A percentile compares a stretch with the other conserved stretches of the same genome.
phyloP scores from a whole-genome alignment of 768 basidiomycete species.

The Tylopilus rubrobrunneus region DNA sequence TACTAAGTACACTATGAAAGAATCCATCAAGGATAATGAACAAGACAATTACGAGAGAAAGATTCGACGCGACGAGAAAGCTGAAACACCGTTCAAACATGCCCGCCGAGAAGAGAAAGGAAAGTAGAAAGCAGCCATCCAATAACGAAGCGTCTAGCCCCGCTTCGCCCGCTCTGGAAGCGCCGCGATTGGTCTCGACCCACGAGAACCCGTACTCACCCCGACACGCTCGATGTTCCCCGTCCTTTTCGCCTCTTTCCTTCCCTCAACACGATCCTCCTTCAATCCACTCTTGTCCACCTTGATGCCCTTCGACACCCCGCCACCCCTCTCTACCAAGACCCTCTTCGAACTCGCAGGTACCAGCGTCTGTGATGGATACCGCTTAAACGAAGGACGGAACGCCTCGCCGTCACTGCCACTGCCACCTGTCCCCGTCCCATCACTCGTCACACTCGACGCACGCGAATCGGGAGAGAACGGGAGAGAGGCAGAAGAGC shows the following conservation, averaged over 20 bases:
- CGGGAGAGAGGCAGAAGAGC: slow-evolving; percentile 11
- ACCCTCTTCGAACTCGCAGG: slow-evolving; percentile 54
- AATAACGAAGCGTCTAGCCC: slow-evolving; percentile 2
- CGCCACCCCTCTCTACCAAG: slow-evolving; percentile 33
- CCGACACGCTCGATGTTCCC: neutral
- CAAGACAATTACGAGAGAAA: neutral
- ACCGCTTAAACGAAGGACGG: slow-evolving; percentile 68
- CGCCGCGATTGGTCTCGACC: slow-evolving; percentile 24
- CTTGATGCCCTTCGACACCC: slow-evolving; percentile 14
- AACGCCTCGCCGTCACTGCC: slow-evolving; percentile 30
- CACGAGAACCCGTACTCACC: slow-evolving; percentile 15
- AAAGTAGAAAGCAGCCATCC: neutral
- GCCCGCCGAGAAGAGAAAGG: neutral
- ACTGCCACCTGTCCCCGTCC: slow-evolving; percentile 29
- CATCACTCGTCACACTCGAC: slow-evolving; percentile 31
- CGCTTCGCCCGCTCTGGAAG: slow-evolving; percentile 31
- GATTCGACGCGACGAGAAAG: neutral
- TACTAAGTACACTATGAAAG: neutral
- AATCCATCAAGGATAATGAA: neutral
- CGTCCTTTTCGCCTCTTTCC: neutral
- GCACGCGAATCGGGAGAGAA: slow-evolving; percentile 26
- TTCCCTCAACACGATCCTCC: neutral
- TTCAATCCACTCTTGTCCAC: neutral
- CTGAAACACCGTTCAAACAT: neutral
- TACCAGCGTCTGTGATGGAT: slow-evolving; percentile 70